Conservation (phyloP, 208 protist genomes). For the Paratrypanosoma confusum region DNA sequence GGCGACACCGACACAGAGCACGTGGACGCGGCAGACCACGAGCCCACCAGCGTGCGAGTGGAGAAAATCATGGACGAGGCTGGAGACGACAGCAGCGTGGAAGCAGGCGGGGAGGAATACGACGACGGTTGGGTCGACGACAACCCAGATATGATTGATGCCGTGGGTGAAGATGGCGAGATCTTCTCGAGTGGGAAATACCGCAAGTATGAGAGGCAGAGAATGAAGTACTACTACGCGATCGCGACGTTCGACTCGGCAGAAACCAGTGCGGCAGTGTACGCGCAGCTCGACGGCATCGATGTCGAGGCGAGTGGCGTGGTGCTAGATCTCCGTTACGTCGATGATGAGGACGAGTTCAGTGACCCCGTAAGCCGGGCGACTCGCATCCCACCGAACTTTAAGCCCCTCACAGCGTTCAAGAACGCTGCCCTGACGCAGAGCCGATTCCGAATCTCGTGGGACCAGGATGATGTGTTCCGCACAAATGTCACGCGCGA, state of each 20-base stretch:
- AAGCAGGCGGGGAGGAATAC: conserved; percentile 13
- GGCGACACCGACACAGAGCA: conserved; percentile 14
- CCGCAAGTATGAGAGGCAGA: conserved; percentile 89
- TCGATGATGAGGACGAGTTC: conserved; percentile 91
- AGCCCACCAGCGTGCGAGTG: not conserved
- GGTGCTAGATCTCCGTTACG: conserved; percentile 93
- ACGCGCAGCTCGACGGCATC: conserved; percentile 91
- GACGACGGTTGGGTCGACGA: conserved; percentile 75
- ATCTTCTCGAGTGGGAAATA: conserved; percentile 86
- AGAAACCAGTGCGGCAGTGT: conserved; percentile 86
- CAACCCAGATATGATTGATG: conserved; percentile 50
- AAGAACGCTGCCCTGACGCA: conserved; percentile 76
- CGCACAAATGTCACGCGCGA: conserved; percentile 76
- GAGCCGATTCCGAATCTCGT: conserved; percentile 84
- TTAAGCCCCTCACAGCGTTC: conserved; percentile 70
- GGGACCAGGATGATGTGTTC: conserved; percentile 85
- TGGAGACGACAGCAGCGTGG: conserved; percentile 2
- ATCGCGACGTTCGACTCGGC: conserved; percentile 90
- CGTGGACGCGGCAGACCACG: not conserved
- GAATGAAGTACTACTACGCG: conserved; percentile 97
- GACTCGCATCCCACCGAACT: conserved; percentile 64
- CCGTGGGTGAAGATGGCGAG: conserved; percentile 77
- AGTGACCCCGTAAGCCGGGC: conserved; percentile 36
- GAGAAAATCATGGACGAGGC: not conserved
- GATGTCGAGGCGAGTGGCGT: conserved; percentile 94